Conservation (phyloP, 108 stramenopile species). For the Craspedostauros australis region DNA sequence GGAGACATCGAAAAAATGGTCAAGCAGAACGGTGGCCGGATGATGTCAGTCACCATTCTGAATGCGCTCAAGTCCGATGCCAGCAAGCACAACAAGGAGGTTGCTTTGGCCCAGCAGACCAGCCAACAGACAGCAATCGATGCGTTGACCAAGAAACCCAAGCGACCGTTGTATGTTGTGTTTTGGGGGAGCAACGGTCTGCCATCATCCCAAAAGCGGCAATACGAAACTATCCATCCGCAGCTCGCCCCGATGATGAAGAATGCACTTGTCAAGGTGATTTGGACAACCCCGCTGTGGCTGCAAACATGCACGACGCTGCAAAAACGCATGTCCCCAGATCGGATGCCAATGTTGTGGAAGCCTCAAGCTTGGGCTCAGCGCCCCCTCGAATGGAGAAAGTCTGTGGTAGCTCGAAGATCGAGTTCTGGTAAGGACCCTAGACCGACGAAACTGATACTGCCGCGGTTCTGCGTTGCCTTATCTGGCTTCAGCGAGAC, state of each 20-base stretch:
- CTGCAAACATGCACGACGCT: slow-evolving; percentile 39
- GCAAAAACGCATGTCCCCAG: slow-evolving; percentile 23
- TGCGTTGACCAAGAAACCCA: neutral
- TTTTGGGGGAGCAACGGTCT: slow-evolving; percentile 32
- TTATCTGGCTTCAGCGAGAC: slow-evolving; percentile 59
- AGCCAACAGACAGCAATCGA: neutral
- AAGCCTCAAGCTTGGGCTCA: slow-evolving; percentile 50
- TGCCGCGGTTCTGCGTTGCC: slow-evolving; percentile 41
- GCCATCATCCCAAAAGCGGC: neutral
- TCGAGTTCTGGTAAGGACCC: neutral
- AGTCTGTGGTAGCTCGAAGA: neutral
- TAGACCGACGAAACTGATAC: neutral
- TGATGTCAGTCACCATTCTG: slow-evolving; percentile 44
- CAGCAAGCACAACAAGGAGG: neutral
- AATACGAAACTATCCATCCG: slow-evolving; percentile 17
- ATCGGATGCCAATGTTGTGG: slow-evolving; percentile 34
- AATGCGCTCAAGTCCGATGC: slow-evolving; percentile 48
- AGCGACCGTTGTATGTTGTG: slow-evolving; percentile 28
- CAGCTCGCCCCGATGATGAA: slow-evolving; percentile 22
- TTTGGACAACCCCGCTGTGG: slow-evolving; percentile 60
- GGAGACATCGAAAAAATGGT: slow-evolving; percentile 46
- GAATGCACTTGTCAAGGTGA: slow-evolving; percentile 33
- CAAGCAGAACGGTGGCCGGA: slow-evolving; percentile 43
- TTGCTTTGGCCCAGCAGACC: neutral
- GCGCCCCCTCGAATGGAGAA: slow-evolving; percentile 5